Percentiles rank a stretch among this genome's conserved stretches.
Evolutionary conservation across 2,329 filamentous ascomycete species (phyloP).

Genomic region (Pseudocercospora musae): DNA sequence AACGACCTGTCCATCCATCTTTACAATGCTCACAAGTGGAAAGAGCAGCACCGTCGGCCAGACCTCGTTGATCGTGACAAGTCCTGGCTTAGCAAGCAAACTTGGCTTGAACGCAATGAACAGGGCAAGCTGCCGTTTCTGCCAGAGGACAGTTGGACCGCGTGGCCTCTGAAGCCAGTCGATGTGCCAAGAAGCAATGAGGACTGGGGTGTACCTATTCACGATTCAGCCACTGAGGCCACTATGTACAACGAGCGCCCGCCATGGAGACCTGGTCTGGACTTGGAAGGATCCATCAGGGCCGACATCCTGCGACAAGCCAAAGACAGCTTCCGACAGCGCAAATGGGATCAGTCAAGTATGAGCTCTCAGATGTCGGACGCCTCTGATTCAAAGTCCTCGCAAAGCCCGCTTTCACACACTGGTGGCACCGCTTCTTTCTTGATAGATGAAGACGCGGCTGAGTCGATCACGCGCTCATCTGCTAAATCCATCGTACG

Average conservation of each 20-base stretch:
- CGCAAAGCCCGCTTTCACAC: not conserved
- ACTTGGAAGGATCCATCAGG: conserved; percentile 67
- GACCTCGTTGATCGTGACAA: conserved; percentile 5
- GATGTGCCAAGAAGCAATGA: conserved; percentile 60
- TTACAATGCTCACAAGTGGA: conserved; percentile 72
- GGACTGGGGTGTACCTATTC: conserved; percentile 40
- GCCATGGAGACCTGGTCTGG: conserved; percentile 52
- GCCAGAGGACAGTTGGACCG: conserved; percentile 66
- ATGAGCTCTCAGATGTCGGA: not conserved
- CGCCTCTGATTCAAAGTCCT: not conserved
- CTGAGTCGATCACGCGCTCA: conserved; percentile 63
- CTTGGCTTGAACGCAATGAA: conserved; percentile 38
- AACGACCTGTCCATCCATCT: conserved; percentile 72
- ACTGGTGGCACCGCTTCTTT: conserved; percentile 39
- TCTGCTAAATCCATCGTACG: conserved; percentile 66
- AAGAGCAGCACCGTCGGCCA: conserved; percentile 42
- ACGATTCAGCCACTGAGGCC: conserved; percentile 10
- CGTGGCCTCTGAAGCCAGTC: conserved; percentile 71
- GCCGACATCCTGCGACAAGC: conserved; percentile 65
- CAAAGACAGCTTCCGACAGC: conserved; percentile 52
- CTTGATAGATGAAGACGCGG: conserved; percentile 68
- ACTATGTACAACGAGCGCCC: conserved; percentile 18
- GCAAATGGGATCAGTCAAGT: not conserved
- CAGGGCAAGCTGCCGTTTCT: conserved; percentile 38
- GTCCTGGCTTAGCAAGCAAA: conserved; percentile 41